Conservation (phyloP, 2,329 filamentous ascomycete genomes). For the Trichophyton schoenleinii region DNA sequence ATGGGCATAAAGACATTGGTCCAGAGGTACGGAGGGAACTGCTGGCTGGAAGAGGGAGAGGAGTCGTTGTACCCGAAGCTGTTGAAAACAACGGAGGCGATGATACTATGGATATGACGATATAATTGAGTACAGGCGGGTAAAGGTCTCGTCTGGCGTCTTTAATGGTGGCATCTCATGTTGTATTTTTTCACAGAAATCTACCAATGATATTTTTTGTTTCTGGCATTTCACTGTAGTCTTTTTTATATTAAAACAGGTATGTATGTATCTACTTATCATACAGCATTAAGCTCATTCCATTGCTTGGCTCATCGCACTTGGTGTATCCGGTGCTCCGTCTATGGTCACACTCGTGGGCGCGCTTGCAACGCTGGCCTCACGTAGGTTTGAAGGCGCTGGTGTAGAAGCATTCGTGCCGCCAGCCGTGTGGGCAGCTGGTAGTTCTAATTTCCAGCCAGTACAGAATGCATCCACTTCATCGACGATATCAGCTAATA, state of each 20-base stretch:
- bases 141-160: neutral
- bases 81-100: slow-evolving; percentile 49
- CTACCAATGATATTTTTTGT: neutral
- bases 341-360: neutral
- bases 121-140: slow-evolving; percentile 6
- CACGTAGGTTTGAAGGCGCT: neutral
- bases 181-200: neutral
- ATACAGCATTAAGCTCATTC: neutral
- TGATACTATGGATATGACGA: slow-evolving; percentile 74
- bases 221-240: neutral
- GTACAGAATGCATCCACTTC: slow-evolving; percentile 69
- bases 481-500: slow-evolving; percentile 85
- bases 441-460: neutral
- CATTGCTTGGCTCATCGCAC: neutral
- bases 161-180: no score
- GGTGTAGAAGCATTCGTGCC: slow-evolving; percentile 6
- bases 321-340: neutral
- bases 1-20: slow-evolving; percentile 78
- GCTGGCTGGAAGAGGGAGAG: slow-evolving; percentile 73
- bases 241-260: neutral
- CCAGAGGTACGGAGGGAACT: slow-evolving; percentile 84
- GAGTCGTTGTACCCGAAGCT: slow-evolving; percentile 46
- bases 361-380: neutral
- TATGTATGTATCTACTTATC: neutral
- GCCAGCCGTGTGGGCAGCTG: neutral